A percentile compares a stretch with the other conserved stretches of the same genome.
These are phyloP conservation scores for Tricholoma bakamatsutake DNA, from an alignment of 768 basidiomycete genomes.

Conservation along the genomic window DNA sequence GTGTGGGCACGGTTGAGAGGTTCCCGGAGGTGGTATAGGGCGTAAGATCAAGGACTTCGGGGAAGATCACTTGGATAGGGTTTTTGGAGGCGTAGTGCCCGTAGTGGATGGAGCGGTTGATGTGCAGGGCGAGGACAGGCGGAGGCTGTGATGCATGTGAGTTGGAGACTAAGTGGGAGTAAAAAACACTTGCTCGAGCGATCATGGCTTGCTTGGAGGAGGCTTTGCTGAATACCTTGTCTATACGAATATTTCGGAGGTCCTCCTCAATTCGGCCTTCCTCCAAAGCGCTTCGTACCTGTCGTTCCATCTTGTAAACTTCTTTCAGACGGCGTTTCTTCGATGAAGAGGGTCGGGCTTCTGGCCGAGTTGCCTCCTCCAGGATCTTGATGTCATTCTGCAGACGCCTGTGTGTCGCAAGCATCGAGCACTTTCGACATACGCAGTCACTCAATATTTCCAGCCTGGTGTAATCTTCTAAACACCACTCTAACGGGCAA, in stretches of 20 bases:
- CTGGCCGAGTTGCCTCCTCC: conserved; percentile 33
- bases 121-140: conserved; percentile 78
- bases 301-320: conserved; percentile 54
- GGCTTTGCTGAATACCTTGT: conserved; percentile 66
- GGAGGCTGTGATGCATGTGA: conserved; percentile 56
- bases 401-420: conserved; percentile 67
- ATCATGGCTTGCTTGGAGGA: conserved; percentile 92
- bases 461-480: conserved; percentile 83
- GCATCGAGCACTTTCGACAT: conserved; percentile 86
- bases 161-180: not conserved
- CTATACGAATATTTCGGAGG: conserved; percentile 71
- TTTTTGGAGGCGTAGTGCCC: conserved; percentile 83
- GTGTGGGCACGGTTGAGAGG: conserved; percentile 63
- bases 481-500: conserved; percentile 75
- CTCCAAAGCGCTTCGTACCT: conserved; percentile 58
- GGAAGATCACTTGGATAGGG: conserved; percentile 71
- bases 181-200: conserved; percentile 57
- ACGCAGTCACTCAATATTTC: conserved; percentile 89
- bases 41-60: conserved; percentile 84
- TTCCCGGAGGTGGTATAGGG: conserved; percentile 81
- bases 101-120: conserved; percentile 84
- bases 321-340: conserved; percentile 76
- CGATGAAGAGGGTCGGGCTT: conserved; percentile 49
- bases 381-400: conserved; percentile 56
- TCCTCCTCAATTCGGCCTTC: conserved; percentile 82